These are phyloP conservation scores for Diaporthe sp. DNA, from an alignment of 2,329 filamentous ascomycete genomes.

Conservation along the genomic window DNA sequence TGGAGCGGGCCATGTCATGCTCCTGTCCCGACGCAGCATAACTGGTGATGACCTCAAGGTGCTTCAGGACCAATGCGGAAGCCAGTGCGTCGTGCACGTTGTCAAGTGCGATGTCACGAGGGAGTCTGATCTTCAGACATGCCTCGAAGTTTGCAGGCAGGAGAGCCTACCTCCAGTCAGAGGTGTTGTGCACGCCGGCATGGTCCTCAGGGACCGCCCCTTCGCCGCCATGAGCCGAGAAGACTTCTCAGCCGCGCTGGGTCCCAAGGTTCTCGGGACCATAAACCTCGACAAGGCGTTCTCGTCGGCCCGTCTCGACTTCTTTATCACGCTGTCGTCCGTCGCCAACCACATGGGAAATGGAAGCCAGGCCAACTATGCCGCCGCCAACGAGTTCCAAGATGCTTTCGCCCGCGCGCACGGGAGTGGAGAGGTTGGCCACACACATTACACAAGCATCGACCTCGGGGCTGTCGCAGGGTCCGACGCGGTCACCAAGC, in stretches of 20 bases:
- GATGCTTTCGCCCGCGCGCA: slow-evolving; percentile 36
- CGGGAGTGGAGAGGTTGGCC: background rate
- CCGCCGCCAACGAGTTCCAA: slow-evolving; percentile 50
- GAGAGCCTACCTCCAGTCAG: slow-evolving; percentile 46
- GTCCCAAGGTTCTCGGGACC: slow-evolving; percentile 36
- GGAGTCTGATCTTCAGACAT: slow-evolving; percentile 24
- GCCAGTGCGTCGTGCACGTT: slow-evolving; percentile 39
- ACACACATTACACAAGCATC: slow-evolving; percentile 31
- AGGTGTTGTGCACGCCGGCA: slow-evolving; percentile 55
- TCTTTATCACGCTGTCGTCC: slow-evolving; percentile 55
- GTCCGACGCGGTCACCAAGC: slow-evolving; percentile 15
- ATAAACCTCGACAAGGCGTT: slow-evolving; percentile 39
- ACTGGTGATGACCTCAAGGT: slow-evolving; percentile 27
- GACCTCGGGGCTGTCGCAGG: slow-evolving; percentile 26
- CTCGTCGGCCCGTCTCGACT: slow-evolving; percentile 41
- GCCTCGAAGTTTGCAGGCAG: slow-evolving; percentile 21
- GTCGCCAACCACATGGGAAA: slow-evolving; percentile 49
- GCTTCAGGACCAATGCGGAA: slow-evolving; percentile 32
- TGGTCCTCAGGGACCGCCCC: slow-evolving; percentile 47
- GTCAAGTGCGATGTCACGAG: slow-evolving; percentile 48
- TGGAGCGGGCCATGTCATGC: slow-evolving; percentile 45
- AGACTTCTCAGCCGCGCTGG: slow-evolving; percentile 24
- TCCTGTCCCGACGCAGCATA: slow-evolving; percentile 42
- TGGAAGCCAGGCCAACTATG: slow-evolving; percentile 51
- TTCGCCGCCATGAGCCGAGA: slow-evolving; percentile 25